Conservation (phyloP, 345 rosid genomes). For the Capsella bursapastoris region DNA sequence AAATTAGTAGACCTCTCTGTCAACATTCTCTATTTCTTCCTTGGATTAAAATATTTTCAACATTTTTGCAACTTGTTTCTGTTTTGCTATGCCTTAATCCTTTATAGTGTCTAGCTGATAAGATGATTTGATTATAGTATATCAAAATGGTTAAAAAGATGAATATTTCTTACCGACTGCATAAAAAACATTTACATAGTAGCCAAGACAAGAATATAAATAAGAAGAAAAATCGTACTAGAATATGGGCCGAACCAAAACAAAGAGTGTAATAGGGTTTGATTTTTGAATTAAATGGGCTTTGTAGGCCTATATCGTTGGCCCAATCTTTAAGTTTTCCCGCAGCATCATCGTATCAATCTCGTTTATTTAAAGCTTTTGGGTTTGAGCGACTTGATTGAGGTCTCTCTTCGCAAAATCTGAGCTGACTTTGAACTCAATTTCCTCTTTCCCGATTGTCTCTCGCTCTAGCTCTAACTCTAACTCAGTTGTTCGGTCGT, state of each 20-base stretch:
- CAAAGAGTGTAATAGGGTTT: not conserved
- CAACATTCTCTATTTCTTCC: not conserved
- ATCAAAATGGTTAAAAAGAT: not conserved
- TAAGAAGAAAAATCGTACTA: not conserved
- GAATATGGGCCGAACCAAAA: not conserved
- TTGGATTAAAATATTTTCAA: not conserved
- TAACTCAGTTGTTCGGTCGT: not conserved
- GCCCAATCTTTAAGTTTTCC: constrained; percentile 1
- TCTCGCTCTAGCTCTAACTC: constrained; percentile 8
- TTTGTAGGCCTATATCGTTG: not conserved
- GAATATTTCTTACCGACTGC: not conserved
- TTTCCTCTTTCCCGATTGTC: not conserved
- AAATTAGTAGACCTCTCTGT: not conserved
- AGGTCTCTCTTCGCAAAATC: not conserved
- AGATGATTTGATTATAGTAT: not conserved
- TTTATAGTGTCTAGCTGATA: not conserved
- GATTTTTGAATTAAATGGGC: not conserved
- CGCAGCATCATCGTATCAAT: not conserved
- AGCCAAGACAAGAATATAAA: not conserved
- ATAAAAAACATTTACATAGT: not conserved
- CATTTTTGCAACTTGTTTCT: not conserved
- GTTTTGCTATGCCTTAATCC: not conserved
- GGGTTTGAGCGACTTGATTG: not conserved
- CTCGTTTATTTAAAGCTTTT: not conserved
- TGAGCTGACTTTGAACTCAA: not conserved